These are phyloP conservation scores for Jacaranda copaia DNA, from an alignment of 257 asterid species.

Conservation along the genomic window DNA sequence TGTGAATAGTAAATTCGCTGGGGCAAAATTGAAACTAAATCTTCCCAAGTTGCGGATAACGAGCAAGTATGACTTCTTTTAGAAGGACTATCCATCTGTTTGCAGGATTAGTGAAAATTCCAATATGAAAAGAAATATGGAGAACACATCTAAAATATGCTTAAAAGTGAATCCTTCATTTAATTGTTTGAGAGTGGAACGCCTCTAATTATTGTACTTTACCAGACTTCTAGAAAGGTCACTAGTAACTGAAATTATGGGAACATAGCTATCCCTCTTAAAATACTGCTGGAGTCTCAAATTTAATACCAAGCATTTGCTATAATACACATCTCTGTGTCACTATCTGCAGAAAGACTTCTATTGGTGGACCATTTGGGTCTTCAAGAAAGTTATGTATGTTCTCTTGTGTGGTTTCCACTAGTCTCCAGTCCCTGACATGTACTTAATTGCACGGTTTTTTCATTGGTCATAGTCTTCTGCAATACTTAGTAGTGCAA, in stretches of 20 bases:
- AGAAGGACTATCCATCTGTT: constrained; percentile 23
- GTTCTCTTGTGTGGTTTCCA: neutral
- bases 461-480: neutral
- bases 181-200: neutral
- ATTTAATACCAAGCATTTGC: neutral
- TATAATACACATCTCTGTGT: neutral
- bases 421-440: neutral
- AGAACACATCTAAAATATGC: constrained; percentile 22
- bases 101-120: constrained; percentile 3
- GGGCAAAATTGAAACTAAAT: constrained; percentile 49
- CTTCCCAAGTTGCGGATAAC: constrained; percentile 66
- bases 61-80: constrained; percentile 60
- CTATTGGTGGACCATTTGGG: neutral
- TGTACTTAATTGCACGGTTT: neutral
- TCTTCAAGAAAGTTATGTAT: neutral
- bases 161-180: constrained; percentile 15
- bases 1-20: constrained; percentile 46
- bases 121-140: constrained; percentile 12
- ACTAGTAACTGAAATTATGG: neutral
- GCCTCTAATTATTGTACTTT: constrained; percentile 8
- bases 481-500: neutral
- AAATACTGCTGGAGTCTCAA: neutral
- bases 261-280: neutral
- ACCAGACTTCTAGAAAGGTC: constrained; percentile 7
- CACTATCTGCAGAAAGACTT: neutral